Conservation (phyloP, 2,329 filamentous ascomycete species). For the Aspergillus pseudoglaucus region DNA sequence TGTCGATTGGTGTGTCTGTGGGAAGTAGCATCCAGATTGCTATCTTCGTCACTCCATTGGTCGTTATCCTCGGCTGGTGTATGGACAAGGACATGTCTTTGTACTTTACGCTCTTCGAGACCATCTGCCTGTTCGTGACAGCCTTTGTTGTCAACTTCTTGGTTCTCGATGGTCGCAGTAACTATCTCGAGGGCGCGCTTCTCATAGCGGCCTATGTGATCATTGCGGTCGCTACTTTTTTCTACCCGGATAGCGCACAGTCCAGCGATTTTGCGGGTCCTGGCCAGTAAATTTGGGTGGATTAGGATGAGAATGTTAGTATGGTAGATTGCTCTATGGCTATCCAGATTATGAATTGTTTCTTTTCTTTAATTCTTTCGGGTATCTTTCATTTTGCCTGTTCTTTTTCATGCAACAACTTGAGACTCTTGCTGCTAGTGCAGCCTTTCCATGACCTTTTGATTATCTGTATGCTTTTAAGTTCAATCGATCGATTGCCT, state of each 20-base stretch:
- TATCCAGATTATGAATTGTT: too few relatives aligned
- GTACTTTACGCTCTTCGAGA: constrained; percentile 58
- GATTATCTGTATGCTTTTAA: too few relatives aligned
- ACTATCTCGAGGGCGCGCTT: constrained; percentile 72
- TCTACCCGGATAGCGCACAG: constrained; percentile 25
- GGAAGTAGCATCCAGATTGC: constrained; percentile 73
- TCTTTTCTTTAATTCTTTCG: too few relatives aligned
- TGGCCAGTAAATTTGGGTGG: not conserved
- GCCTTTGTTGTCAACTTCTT: constrained; percentile 82
- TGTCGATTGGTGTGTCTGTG: constrained; percentile 73
- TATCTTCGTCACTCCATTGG: constrained; percentile 68
- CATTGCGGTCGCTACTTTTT: constrained; percentile 56
- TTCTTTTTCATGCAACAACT: too few relatives aligned
- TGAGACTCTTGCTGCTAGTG: too few relatives aligned
- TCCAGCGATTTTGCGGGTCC: constrained; percentile 23
- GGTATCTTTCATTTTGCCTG: too few relatives aligned
- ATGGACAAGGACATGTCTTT: constrained; percentile 64
- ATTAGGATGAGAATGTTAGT: too few relatives aligned
- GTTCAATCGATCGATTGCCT: too few relatives aligned
- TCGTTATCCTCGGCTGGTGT: constrained; percentile 73
- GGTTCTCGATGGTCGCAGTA: constrained; percentile 73
- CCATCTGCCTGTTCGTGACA: constrained; percentile 70
- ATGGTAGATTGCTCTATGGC: too few relatives aligned
- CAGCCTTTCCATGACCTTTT: too few relatives aligned
- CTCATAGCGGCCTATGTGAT: constrained; percentile 73